These are phyloP conservation scores for Debaryomycetaceae sp. DNA, from an alignment of 1,139 yeast genomes.

Conservation along the genomic window DNA sequence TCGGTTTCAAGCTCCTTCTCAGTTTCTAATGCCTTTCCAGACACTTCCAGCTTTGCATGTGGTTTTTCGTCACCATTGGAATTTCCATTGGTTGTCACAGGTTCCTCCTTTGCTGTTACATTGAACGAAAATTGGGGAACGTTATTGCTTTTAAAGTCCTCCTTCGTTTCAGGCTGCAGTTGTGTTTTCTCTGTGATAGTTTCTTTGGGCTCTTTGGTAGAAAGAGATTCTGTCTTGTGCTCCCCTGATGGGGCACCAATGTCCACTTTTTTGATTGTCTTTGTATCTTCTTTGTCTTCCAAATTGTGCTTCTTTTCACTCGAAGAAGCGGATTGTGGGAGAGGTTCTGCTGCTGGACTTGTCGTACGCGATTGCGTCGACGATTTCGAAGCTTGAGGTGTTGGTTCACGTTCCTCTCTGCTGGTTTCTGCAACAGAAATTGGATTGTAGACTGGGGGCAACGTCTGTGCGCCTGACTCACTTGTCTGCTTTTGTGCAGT, in stretches of 20 bases:
- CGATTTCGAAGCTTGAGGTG: conserved; percentile 1
- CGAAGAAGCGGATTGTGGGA: background rate
- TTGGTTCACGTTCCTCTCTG: background rate
- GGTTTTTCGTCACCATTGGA: conserved; percentile 3
- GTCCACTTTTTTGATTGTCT: conserved; percentile 3
- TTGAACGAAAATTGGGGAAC: conserved; percentile 23
- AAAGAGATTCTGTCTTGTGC: conserved; percentile 3
- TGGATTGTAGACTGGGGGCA: background rate
- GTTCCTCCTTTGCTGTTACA: conserved; percentile 16
- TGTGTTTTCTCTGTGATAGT: background rate
- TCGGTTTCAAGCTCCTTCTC: conserved; percentile 32
- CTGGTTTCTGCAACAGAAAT: background rate
- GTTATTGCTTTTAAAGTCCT: conserved; percentile 4
- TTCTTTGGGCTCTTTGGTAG: conserved; percentile 2
- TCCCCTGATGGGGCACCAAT: conserved; percentile 16
- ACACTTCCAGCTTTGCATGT: conserved; percentile 6
- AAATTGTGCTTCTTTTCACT: conserved; percentile 28
- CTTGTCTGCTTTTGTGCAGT: conserved; percentile 5
- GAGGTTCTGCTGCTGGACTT: background rate
- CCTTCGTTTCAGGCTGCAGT: conserved; percentile 6
- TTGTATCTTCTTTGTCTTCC: conserved; percentile 32
- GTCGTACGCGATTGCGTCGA: conserved; percentile 1
- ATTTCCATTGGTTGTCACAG: conserved; percentile 5
- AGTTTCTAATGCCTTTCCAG: conserved; percentile 3
- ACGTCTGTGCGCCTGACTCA: background rate